These are phyloP conservation scores for Lichtheimia ornata DNA, from an alignment of 371 early-diverging fungal species.

Conservation along the genomic window DNA sequence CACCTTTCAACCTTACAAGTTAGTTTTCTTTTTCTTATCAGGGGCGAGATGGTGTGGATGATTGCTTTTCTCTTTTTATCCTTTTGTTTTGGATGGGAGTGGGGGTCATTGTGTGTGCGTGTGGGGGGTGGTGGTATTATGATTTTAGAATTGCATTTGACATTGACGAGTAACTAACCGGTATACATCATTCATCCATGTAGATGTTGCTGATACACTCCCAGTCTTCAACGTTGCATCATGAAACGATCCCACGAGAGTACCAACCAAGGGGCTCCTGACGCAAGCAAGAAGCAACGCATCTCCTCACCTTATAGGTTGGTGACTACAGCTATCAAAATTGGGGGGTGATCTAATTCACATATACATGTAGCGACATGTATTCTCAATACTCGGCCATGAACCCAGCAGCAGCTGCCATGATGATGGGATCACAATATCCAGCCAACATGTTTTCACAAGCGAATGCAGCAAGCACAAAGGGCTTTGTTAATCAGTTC, in stretches of 20 bases:
- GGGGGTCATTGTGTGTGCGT: too few relatives aligned
- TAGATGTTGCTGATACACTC: too few relatives aligned
- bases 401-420: conserved; percentile 19
- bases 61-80: too few relatives aligned
- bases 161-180: too few relatives aligned
- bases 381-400: conserved; percentile 20
- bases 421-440: conserved; percentile 21
- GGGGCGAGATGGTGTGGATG: too few relatives aligned
- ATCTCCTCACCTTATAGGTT: conserved; percentile 24
- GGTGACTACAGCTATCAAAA: neutral
- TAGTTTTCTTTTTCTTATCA: too few relatives aligned
- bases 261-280: conserved; percentile 16
- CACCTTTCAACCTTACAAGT: too few relatives aligned
- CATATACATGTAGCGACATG: conserved; percentile 15
- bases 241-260: conserved; percentile 33
- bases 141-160: too few relatives aligned
- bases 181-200: too few relatives aligned
- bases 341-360: neutral
- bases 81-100: too few relatives aligned
- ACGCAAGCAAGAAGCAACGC: conserved; percentile 28
- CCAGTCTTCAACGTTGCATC: neutral
- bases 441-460: neutral
- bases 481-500: conserved; percentile 10
- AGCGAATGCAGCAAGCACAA: neutral
- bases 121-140: too few relatives aligned